Evolutionary conservation across 1,284 basidiomycete species (phyloP).

Genomic region (Phenoliferia sp.): DNA sequence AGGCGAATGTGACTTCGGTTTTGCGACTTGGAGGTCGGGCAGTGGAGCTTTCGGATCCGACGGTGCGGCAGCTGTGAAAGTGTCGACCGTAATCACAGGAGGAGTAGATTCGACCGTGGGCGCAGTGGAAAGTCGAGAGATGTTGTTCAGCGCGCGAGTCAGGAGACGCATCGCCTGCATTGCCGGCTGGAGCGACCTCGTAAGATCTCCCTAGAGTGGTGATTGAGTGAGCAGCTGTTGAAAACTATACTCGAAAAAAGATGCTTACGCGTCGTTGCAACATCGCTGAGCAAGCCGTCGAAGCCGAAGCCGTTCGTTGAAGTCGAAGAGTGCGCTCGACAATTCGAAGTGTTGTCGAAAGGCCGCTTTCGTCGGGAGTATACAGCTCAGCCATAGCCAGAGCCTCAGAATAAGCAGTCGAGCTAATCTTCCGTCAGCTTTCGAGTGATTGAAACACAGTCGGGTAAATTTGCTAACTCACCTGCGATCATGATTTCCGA

Average conservation of each 20-base stretch:
- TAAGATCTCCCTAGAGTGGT: constrained; percentile 71
- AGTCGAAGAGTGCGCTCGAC: constrained; percentile 55
- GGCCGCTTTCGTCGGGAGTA: constrained; percentile 30
- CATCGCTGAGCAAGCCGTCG: constrained; percentile 61
- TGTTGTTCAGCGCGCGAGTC: constrained; percentile 67
- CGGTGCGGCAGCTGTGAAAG: constrained; percentile 1
- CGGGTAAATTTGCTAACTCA: constrained; percentile 45
- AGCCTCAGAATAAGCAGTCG: constrained; percentile 55
- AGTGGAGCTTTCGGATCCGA: constrained; percentile 15
- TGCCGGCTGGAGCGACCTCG: constrained; percentile 56
- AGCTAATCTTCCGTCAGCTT: not conserved
- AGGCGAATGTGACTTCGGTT: not conserved
- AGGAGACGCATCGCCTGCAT: constrained; percentile 70
- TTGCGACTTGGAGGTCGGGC: constrained; percentile 41
- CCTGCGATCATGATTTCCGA: constrained; percentile 62
- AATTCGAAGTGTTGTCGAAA: constrained; percentile 54
- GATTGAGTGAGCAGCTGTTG: not conserved
- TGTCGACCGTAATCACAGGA: not conserved
- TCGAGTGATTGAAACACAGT: constrained; percentile 17
- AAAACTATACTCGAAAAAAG: constrained; percentile 5
- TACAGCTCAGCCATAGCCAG: constrained; percentile 48
- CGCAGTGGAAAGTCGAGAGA: constrained; percentile 54
- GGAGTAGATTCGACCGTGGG: not conserved
- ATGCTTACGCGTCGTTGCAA: constrained; percentile 57
- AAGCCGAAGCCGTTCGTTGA: constrained; percentile 66